Evolutionary conservation across 306 rosid species (phyloP), one percentile per base, ranked within the genome.

Genomic region (Ormosia semicastrata): DNA sequence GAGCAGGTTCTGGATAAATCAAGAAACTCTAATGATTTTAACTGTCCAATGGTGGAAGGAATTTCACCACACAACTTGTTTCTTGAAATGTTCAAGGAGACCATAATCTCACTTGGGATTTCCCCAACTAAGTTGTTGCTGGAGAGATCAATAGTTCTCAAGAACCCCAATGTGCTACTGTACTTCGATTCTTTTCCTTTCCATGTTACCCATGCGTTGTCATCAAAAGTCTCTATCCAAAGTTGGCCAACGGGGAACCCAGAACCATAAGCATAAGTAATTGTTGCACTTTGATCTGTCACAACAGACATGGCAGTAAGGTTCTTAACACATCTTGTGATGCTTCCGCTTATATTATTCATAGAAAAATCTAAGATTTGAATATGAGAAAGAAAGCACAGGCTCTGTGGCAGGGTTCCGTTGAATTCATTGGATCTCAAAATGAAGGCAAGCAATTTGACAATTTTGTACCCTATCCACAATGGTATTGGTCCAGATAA

Each of bases 81-180:
- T 5, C 78, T 34, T 58, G 89, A 66, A 0, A 76, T 50, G 76
- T 81, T 87, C 5, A 84, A 67, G 8, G 79, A 47, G 5, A 18
- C 8, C 0, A 79, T 81, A 4, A 81, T 67, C 5, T 33, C 73
- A 2, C 3, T 6, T 4, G 88, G 84, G 54, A 87, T 87, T 3
- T 87, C 24, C 24, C 24, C 24, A 24, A 24, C 24, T 24, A 24
- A 24, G 24, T 24, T 24, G 24, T 24, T 24, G 57, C 76, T 77
- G 6, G 88, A 87, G 11, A 87, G 24, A 76, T 87, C 87, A 0
- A 84, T 66, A 66, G 58, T 43, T 54, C 63, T 77, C 32, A 84
- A 14, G 8, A 4, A 33, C 15, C 33, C 32, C 2, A 84, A 57
- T 47, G 66, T 77, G 3, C 17, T 14, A 0, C 67, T 82, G 7